Percentiles rank a stretch among this genome's conserved stretches.
These are phyloP conservation scores for Penicillium ucsense DNA, from an alignment of 495 filamentous ascomycete genomes.

Conservation along the genomic window DNA sequence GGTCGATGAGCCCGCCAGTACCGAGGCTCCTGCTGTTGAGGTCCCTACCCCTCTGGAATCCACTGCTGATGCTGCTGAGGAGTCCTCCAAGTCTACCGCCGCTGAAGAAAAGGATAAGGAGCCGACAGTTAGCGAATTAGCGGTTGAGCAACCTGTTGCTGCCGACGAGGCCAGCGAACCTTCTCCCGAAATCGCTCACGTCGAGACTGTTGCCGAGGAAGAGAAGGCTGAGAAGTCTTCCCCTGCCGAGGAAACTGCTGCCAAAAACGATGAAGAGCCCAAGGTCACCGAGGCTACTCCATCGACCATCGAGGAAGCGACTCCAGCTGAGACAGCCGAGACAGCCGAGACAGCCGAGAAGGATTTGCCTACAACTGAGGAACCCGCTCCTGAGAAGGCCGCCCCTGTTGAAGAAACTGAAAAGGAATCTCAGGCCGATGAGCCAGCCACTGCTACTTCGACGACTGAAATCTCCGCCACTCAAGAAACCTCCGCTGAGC, in stretches of 20 bases:
- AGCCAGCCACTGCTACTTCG: neutral
- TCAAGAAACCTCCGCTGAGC: no score
- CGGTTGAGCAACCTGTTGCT: neutral
- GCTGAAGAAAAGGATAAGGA: neutral
- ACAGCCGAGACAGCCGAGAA: neutral
- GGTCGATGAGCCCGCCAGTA: neutral
- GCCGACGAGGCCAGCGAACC: no score
- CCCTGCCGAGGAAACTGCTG: neutral
- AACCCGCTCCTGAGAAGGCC: constrained; percentile 3
- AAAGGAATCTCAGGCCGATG: neutral
- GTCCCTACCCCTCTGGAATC: constrained; percentile 3
- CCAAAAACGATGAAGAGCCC: constrained; percentile 3
- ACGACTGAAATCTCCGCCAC: neutral
- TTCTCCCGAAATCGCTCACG: no score
- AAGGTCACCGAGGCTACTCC: neutral
- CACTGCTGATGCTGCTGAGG: neutral
- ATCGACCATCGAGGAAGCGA: neutral
- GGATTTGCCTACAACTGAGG: constrained; percentile 2
- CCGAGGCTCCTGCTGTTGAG: neutral
- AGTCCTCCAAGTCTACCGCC: neutral
- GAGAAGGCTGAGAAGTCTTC: neutral
- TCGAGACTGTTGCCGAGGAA: neutral
- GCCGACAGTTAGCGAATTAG: neutral
- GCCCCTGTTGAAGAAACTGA: constrained; percentile 1
- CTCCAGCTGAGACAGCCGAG: neutral